A percentile compares a stretch with the other conserved stretches of the same genome.
Evolutionary conservation across 2,329 filamentous ascomycete species (phyloP).

Genomic region (Fusarium nisikadoi): DNA sequence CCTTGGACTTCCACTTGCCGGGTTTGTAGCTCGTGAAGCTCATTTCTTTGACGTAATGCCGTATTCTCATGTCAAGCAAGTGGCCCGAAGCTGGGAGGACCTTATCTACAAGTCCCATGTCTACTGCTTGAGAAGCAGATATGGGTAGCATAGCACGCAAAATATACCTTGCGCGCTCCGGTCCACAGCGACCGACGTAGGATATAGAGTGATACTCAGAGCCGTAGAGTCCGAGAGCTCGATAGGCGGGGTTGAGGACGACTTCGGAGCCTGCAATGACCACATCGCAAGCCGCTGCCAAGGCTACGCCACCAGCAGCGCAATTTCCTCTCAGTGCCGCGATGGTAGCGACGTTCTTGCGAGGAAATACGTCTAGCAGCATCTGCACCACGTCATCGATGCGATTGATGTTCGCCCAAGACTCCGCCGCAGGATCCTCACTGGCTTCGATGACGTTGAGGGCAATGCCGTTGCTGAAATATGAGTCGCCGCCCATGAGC

Average conservation of each 20-base stretch:
- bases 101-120: conserved; percentile 6
- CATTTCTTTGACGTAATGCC: not conserved
- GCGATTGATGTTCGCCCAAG: conserved; percentile 30
- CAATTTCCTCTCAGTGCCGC: conserved; percentile 28
- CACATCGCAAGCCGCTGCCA: conserved; percentile 28
- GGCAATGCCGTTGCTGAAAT: conserved; percentile 33
- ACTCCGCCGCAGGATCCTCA: conserved; percentile 12
- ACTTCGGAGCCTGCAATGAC: conserved; percentile 19
- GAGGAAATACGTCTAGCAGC: conserved; percentile 2
- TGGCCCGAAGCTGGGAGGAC: conserved; percentile 2
- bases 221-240: conserved; percentile 24
- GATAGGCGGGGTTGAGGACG: conserved; percentile 32
- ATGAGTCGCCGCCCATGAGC: conserved; percentile 27
- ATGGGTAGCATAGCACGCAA: conserved; percentile 10
- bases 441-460: conserved; percentile 34
- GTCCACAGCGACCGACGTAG: conserved; percentile 11
- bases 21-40: not conserved
- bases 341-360: conserved; percentile 1
- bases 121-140: conserved; percentile 4
- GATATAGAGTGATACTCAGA: conserved; percentile 33
- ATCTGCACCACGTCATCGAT: conserved; percentile 16
- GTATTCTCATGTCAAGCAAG: not conserved
- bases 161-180: not conserved
- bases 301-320: conserved; percentile 28
- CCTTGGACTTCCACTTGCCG: conserved; percentile 2